Percentiles rank a stretch among this genome's conserved stretches.
Conservation (phyloP, 768 basidiomycete genomes). For the Psilocybe cyanescens region DNA sequence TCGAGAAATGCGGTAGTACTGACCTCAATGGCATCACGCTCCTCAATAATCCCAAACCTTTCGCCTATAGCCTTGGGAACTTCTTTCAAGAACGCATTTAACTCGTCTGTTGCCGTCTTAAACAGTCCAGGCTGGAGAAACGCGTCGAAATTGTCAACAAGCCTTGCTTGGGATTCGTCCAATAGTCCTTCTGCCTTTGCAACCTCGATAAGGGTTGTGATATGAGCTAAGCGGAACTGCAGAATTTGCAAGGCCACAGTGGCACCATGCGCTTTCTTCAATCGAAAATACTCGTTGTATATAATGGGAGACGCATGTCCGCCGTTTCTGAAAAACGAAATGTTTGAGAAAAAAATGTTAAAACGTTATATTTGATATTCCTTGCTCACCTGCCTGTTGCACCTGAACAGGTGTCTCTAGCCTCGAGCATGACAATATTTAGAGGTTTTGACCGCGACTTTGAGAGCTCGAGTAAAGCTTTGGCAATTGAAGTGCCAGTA, state of each 20-base stretch:
- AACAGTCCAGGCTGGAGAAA: slow-evolving; percentile 49
- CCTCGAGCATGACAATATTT: slow-evolving; percentile 78
- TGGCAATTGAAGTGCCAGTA: slow-evolving; percentile 65
- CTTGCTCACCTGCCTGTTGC: slow-evolving; percentile 64
- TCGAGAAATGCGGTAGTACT: slow-evolving; percentile 2
- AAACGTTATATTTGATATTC: not conserved
- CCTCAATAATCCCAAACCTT: slow-evolving; percentile 35
- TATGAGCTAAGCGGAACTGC: slow-evolving; percentile 64
- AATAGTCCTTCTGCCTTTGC: slow-evolving; percentile 59
- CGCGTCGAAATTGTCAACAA: slow-evolving; percentile 62
- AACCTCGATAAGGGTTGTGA: slow-evolving; percentile 47
- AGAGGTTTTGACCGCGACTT: slow-evolving; percentile 18
- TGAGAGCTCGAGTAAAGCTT: slow-evolving; percentile 50
- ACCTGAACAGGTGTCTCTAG: slow-evolving; percentile 75
- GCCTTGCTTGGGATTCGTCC: slow-evolving; percentile 57
- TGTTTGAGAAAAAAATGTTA: not conserved
- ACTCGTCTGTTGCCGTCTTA: slow-evolving; percentile 41
- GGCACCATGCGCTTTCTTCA: slow-evolving; percentile 50
- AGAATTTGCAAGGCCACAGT: slow-evolving; percentile 54
- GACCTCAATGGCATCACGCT: slow-evolving; percentile 33
- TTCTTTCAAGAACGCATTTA: slow-evolving; percentile 50
- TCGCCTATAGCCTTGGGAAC: slow-evolving; percentile 50
- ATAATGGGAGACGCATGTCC: slow-evolving; percentile 67
- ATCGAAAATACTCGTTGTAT: slow-evolving; percentile 57
- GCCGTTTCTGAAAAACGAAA: slow-evolving; percentile 53